These are phyloP conservation scores for Penicillium goetzii DNA, from an alignment of 495 filamentous ascomycete genomes.

Conservation along the genomic window DNA sequence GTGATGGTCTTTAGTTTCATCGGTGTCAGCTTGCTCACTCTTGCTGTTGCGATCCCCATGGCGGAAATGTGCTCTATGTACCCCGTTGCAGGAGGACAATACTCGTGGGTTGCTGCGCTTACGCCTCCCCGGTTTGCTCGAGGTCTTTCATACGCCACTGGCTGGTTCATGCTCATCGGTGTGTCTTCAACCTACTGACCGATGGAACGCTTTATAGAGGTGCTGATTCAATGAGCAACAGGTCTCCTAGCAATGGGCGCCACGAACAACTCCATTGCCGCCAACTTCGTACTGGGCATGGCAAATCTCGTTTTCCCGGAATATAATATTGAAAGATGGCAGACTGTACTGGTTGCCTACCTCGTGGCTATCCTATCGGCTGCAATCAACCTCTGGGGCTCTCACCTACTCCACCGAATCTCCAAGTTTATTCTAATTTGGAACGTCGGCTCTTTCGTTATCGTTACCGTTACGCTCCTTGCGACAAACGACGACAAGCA, in stretches of 20 bases:
- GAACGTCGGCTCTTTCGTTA: slow-evolving; percentile 58
- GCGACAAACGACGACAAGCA: slow-evolving; percentile 60
- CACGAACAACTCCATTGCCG: slow-evolving; percentile 59
- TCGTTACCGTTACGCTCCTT: slow-evolving; percentile 54
- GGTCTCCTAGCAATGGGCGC: slow-evolving; percentile 61
- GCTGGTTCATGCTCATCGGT: slow-evolving; percentile 60
- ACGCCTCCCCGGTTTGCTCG: slow-evolving; percentile 55
- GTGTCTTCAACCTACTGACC: slow-evolving; percentile 4
- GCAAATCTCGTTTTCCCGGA: slow-evolving; percentile 55
- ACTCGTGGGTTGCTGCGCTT: slow-evolving; percentile 61
- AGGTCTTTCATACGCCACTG: slow-evolving; percentile 52
- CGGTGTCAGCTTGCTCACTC: slow-evolving; percentile 51
- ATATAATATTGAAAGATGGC: slow-evolving; percentile 61
- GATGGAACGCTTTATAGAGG: background rate
- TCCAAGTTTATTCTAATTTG: slow-evolving; percentile 55
- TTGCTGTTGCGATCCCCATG: slow-evolving; percentile 61
- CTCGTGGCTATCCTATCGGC: slow-evolving; percentile 46
- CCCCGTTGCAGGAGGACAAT: slow-evolving; percentile 58
- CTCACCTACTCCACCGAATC: slow-evolving; percentile 56
- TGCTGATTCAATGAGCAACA: slow-evolving; percentile 16
- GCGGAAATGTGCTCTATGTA: slow-evolving; percentile 61
- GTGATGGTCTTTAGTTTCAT: slow-evolving; percentile 63
- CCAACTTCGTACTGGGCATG: slow-evolving; percentile 60
- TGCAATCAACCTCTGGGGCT: slow-evolving; percentile 54
- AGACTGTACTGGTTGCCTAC: slow-evolving; percentile 59